Evolutionary conservation across 1,284 basidiomycete species (phyloP), one percentile per base, ranked within the genome.

Genomic region (Tilletia indica): DNA sequence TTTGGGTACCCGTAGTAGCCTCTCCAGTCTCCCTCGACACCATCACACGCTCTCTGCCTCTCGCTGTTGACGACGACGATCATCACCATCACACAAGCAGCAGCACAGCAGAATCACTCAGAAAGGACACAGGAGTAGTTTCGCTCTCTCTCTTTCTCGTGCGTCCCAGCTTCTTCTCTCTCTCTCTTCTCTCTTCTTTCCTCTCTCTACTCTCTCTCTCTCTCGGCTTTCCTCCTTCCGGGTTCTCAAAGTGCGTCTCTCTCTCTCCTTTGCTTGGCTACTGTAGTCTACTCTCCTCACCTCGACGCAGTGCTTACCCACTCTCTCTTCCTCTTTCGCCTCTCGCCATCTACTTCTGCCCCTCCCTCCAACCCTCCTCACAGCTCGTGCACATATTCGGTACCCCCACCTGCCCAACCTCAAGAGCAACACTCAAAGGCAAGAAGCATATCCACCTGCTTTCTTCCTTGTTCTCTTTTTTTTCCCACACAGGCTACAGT

Each of bases 61-160:
- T 31, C 25, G 25, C 25, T 31, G 25, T 31, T 31, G n/a, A 51
- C 58, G 49, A 45, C 58, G 21, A 51, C 68, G 19, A 21, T n/a
- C 21, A 58, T 25, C 21, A n/a, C 1, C 56, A 4, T 4, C 16
- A 21, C 51, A 19, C 21, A 58, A 34, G 21, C 56, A 58, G 21
- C 25, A 21, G 12, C 14, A 31, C 3, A 58, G 34, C 56, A 25
- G 5, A n/a, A 9, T 19, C 21, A 54, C 21, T 31, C 56, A 4
- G 56, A 58, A 25, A n/a, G 25, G 6, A 34, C 56, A 12, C 25
- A 58, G 34, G n/a, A 25, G 56, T 31, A 58, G 25, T 34, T 54
- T 54, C 31, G 51, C 51, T 54, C 49, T 69, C 72, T 75, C 73
- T 71, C 16, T 34, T 63, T 56, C 56, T 63, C 25, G 31, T 31